A percentile compares a stretch with the other conserved stretches of the same genome.
These are phyloP conservation scores for Wickerhamiella cacticola DNA, from an alignment of 805 yeast genomes.

Conservation along the genomic window DNA sequence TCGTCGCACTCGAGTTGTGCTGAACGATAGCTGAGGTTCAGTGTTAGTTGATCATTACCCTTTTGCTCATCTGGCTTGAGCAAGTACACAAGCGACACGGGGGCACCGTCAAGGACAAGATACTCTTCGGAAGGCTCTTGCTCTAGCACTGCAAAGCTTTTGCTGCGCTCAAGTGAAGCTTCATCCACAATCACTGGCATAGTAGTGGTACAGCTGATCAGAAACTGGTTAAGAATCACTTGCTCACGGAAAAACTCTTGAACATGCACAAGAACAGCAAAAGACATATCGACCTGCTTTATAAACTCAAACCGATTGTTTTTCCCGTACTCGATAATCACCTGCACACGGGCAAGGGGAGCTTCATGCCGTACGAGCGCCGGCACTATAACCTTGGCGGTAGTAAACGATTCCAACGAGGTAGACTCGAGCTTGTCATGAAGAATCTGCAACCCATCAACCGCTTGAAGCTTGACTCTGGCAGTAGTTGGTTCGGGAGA, in stretches of 20 bases:
- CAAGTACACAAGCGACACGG: slow-evolving; percentile 48
- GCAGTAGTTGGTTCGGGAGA: slow-evolving; percentile 14
- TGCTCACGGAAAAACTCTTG: slow-evolving; percentile 60
- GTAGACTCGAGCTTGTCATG: slow-evolving; percentile 17
- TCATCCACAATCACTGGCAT: slow-evolving; percentile 44
- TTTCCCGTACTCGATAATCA: slow-evolving; percentile 23
- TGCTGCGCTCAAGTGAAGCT: slow-evolving; percentile 33
- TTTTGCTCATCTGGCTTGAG: slow-evolving; percentile 28
- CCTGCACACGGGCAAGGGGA: slow-evolving; percentile 20
- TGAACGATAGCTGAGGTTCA: slow-evolving; percentile 17
- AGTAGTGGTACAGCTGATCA: slow-evolving; percentile 47
- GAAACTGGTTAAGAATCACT: slow-evolving; percentile 52
- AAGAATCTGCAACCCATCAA: slow-evolving; percentile 19
- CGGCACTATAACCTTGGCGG: slow-evolving; percentile 24
- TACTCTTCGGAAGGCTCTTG: slow-evolving; percentile 27
- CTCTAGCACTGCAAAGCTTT: slow-evolving; percentile 26
- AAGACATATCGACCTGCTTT: slow-evolving; percentile 37
- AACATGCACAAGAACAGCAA: slow-evolving; percentile 61
- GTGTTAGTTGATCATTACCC: slow-evolving; percentile 19
- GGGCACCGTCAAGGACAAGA: slow-evolving; percentile 58
- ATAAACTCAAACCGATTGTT: slow-evolving; percentile 20
- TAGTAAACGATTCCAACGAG: slow-evolving; percentile 12
- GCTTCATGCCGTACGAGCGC: slow-evolving; percentile 23
- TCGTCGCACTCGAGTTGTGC: slow-evolving; percentile 18
- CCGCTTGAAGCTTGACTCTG: slow-evolving; percentile 15